These are phyloP conservation scores for Penicillium sclerotiorum DNA, from an alignment of 2,329 filamentous ascomycete species.

Conservation along the genomic window DNA sequence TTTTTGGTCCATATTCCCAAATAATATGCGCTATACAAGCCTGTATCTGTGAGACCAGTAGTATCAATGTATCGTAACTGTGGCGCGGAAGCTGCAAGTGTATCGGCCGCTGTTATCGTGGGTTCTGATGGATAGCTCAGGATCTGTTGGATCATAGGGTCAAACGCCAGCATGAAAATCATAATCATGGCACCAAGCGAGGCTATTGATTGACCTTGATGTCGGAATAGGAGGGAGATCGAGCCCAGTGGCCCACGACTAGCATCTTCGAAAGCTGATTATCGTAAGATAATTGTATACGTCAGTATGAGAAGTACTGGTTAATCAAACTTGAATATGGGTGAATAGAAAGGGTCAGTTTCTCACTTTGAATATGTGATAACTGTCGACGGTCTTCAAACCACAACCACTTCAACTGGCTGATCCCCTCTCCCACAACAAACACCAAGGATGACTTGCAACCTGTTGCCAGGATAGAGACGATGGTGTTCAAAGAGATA, in stretches of 20 bases:
- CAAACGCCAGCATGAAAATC: slow-evolving; percentile 23
- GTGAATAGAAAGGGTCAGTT: not conserved
- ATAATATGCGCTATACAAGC: not conserved
- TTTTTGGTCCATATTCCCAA: not conserved
- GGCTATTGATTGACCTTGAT: slow-evolving; percentile 8
- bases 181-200: slow-evolving; percentile 18
- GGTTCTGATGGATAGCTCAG: slow-evolving; percentile 4
- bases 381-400: slow-evolving; percentile 15
- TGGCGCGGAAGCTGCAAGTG: not conserved
- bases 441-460: slow-evolving; percentile 8
- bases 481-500: slow-evolving; percentile 9
- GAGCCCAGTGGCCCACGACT: slow-evolving; percentile 26
- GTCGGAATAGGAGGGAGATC: slow-evolving; percentile 3
- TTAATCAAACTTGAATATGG: too few species aligned
- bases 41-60: not conserved
- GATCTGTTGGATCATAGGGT: slow-evolving; percentile 26
- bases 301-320: too few species aligned
- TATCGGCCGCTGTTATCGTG: too few species aligned
- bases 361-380: slow-evolving; percentile 10
- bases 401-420: slow-evolving; percentile 28
- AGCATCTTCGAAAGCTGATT: slow-evolving; percentile 19
- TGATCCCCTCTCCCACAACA: slow-evolving; percentile 9
- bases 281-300: not conserved
- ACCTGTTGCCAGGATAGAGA: slow-evolving; percentile 8
- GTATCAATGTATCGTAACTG: not conserved